Evolutionary conservation across 257 asterid species (phyloP), one percentile per base, ranked within the genome.

Genomic region (Gentiana macrophylla): DNA sequence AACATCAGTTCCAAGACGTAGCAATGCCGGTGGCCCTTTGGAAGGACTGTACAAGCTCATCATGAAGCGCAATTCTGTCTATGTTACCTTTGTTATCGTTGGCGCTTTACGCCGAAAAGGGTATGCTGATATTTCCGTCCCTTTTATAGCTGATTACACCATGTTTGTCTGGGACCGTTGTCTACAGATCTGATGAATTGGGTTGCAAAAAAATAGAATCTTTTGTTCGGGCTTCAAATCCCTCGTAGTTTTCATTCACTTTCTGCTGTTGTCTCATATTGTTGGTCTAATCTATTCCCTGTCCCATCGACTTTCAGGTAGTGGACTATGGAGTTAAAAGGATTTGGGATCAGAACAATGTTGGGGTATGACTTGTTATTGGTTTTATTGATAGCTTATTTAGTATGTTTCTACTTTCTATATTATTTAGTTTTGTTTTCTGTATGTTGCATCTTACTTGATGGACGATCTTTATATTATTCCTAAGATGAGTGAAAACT

Each of bases 81-180:
- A 83, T 57, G 95, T 78, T 33, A 86, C 95, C 53, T 86, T 86
- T 75, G 91, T 86, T 86, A 64, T 86, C 72, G 83, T 76, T 61
- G 95, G 95, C 49, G 95, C 95, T 59, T 83, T 86, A n/a, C 61
- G 24, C 80, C 72, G 94, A 94, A 86, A 86, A 79, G 94, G 64
- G 94, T 87, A 50, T 55, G 57, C 52, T 15, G 24, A 15, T 15
- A 15, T 15, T 15, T 15, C 24, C 24, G 24, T 15, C 24, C 24
- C 24, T 15, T 15, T 15, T 15, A 15, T 37, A n/a, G 3, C 3
- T 54, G 7, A 12, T 12, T 12, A 9, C 41, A 2, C 12, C 41
- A 36, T 7, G 12, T 24, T 50, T 50, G 47, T 8, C 41, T 8
- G 32, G n/a, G 1, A 63, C 50, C 15, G 44, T 53, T 47, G 57